Evolutionary conservation across 2,329 filamentous ascomycete species (phyloP), one percentile per base, ranked within the genome.

Genomic region (Zalaria sp.): DNA sequence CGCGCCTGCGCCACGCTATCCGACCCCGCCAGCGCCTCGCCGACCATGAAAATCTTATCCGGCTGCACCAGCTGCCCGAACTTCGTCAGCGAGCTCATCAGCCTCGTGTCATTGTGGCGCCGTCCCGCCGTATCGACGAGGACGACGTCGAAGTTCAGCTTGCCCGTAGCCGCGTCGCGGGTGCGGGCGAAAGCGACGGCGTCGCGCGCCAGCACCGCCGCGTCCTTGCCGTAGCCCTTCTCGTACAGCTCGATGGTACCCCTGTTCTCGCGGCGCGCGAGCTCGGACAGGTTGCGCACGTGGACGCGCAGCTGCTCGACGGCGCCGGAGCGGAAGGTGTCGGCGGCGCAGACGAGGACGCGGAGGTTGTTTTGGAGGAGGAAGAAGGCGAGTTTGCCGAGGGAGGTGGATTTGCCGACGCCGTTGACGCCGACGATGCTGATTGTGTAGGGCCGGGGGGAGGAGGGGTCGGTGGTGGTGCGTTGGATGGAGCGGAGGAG

Each of bases 21-120:
- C 4, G 86, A 94, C 44, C 91, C 91, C 1, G 98, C 93, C 26
- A 98, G 75, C 5, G 91, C 91, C 73, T 83, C 82, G 47, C 77
- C 81, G 48, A 98, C 91, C 88, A 98, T 96, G 58, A 98, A 77
- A 49, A 98, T 95, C 71, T 98, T 96, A 64, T 98, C 89, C 1
- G 93, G 93, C 49, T 89, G 78, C 1, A 91, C 91, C 53, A 96
- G 83, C 59, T 94, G 93, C 47, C 86, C 89, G 59, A 98, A 98
- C 58, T 96, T 98, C 63, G 96, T 91, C 31, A 98, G 72, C 3
- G 83, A 89, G 8, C 84, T 91, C 93, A 98, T 98, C 47, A 98
- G 76, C 5, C 91, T 79, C 60, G 87, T 79, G 61, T 98, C 91
- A 56, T 98, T 98, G 66, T 98, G 91, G 38, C 91, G 75, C 25